Evolutionary conservation across 805 yeast species (phyloP), one percentile per base, ranked within the genome.

Genomic region (Scheffersomyces spartinae): DNA sequence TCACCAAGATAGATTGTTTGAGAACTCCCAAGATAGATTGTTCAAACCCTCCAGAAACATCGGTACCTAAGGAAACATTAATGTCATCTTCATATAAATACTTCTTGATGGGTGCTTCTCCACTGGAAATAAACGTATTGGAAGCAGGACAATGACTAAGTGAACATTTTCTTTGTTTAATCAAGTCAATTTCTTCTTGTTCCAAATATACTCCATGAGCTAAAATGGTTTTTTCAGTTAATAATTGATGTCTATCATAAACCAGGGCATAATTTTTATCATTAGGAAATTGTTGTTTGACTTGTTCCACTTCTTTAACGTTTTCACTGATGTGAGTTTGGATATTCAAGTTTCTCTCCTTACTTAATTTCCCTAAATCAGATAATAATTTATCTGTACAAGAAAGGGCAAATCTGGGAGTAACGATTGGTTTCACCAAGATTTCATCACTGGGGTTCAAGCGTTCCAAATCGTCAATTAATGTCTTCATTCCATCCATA

Each of bases 311-410:
- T 52, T 88, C 98, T 17, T 55, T 55, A 25, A 55, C 47, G 42
- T 83, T 88, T 49, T 88, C 98, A 28, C 82, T 68, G n/a, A 88
- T 61, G 51, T 88, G 98, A 0, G 96, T 84, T 53, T 88, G 98
- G 20, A 82, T 68, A 13, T 82, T 88, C 18, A 80, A 54, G 18
- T 67, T 45, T 17, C 61, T 42, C 5, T 57, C 38, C n/a, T 74
- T 61, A 9, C 53, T 39, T 14, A 79, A 45, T 5, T 63, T 49
- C 3, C 93, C 93, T 28, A 86, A 58, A 61, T 71, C 63, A 6
- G 43, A 42, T 56, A 88, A 53, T 19, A 83, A 55, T 25, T 70
- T 66, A 13, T 68, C 54, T 3, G 83, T 62, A 44, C 96, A 88
- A 11, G 81, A 70, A 2, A 94, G 94, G 0, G 97, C 97, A 57